Evolutionary conservation across 345 rosid species (phyloP).

Genomic region (Linum lewisii): DNA sequence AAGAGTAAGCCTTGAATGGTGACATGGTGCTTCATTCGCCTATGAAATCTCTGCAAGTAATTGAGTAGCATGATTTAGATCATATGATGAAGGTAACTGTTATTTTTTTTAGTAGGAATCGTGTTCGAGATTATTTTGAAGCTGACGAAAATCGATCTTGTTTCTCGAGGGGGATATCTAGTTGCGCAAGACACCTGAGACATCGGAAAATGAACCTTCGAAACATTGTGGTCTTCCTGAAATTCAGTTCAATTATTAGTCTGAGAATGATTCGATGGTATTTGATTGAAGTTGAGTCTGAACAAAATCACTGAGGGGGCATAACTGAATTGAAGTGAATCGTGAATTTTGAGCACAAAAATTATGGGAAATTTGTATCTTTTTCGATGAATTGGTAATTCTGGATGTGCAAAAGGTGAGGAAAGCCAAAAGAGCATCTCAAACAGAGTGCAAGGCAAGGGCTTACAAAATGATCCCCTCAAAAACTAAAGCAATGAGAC

Average conservation of each 20-base stretch:
- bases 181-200: constrained; percentile 65
- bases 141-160: constrained; percentile 57
- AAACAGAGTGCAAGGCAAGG: too few species aligned
- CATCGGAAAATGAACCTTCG: constrained; percentile 70
- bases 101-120: too few species aligned
- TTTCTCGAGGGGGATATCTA: constrained; percentile 62
- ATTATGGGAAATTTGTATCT: too few species aligned
- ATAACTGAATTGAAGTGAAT: too few species aligned
- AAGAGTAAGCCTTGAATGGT: constrained; percentile 20
- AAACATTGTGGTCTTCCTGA: constrained; percentile 87
- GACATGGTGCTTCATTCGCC: constrained; percentile 21
- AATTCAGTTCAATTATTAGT: constrained; percentile 1
- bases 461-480: too few species aligned
- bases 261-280: background rate
- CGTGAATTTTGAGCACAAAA: too few species aligned
- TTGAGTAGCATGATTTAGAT: constrained; percentile 11
- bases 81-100: background rate
- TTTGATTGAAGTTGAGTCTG: too few species aligned
- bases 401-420: too few species aligned
- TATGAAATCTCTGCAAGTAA: constrained; percentile 32
- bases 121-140: constrained; percentile 29
- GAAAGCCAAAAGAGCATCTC: too few species aligned
- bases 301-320: too few species aligned
- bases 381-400: too few species aligned
- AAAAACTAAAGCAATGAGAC: too few species aligned